A percentile compares a stretch with the other conserved stretches of the same genome.
Conservation (phyloP, 495 filamentous ascomycete species). For the Trichoderma reesei region DNA sequence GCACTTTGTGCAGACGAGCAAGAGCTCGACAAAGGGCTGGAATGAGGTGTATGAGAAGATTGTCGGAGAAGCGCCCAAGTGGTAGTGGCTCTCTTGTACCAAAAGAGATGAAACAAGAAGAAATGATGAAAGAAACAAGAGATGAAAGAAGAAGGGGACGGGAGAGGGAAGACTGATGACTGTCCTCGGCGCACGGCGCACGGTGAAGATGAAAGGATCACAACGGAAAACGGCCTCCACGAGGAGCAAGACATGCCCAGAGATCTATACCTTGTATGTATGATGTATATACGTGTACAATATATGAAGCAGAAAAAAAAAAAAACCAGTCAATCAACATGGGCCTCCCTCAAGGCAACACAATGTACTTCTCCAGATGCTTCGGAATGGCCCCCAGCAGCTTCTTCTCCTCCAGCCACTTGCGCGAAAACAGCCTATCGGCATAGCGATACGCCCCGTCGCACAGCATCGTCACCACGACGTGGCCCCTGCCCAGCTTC, state of each 20-base stretch:
- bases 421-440: conserved; percentile 79
- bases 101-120: background rate
- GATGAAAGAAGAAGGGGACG: background rate
- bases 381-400: conserved; percentile 74
- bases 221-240: background rate
- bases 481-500: conserved; percentile 80
- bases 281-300: background rate
- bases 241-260: background rate
- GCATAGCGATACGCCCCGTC: conserved; percentile 96
- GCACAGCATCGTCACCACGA: conserved; percentile 86
- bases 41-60: background rate
- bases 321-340: background rate
- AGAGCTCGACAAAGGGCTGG: background rate
- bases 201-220: background rate
- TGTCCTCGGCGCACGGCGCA: no score
- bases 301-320: background rate
- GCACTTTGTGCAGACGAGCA: conserved; percentile 2
- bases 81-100: background rate
- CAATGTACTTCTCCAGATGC: conserved; percentile 84
- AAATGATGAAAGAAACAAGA: background rate
- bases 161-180: background rate
- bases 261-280: background rate
- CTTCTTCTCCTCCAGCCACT: conserved; percentile 81
- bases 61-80: background rate
- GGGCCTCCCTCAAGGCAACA: conserved; percentile 48